These are phyloP conservation scores for Trichosporon asahii DNA, from an alignment of 1,284 basidiomycete genomes.

Conservation along the genomic window DNA sequence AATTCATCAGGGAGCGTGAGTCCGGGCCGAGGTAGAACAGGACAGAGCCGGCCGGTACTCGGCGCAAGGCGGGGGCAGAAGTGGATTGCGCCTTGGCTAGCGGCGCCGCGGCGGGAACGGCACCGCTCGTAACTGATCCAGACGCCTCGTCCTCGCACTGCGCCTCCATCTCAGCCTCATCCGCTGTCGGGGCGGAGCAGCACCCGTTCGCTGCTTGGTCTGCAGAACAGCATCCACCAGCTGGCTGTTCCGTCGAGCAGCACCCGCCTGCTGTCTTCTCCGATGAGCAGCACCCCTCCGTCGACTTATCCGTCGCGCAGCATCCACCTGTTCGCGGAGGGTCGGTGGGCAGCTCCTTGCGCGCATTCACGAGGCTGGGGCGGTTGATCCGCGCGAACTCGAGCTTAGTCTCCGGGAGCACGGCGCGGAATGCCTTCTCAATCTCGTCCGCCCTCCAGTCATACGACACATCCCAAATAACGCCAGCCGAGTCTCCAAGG, in stretches of 20 bases:
- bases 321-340: not conserved
- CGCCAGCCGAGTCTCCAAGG: conserved; percentile 24
- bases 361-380: conserved; percentile 18
- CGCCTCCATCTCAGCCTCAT: not conserved
- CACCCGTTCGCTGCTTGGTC: not conserved
- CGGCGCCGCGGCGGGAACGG: not conserved
- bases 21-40: conserved; percentile 84
- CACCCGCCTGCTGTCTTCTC: not conserved
- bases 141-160: not conserved
- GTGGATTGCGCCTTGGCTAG: conserved; percentile 11
- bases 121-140: conserved; percentile 5
- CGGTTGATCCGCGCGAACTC: conserved; percentile 38
- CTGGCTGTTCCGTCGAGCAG: not conserved
- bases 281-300: not conserved
- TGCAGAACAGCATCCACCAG: not conserved
- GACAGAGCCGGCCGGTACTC: conserved; percentile 43
- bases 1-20: conserved; percentile 74
- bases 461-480: conserved; percentile 79
- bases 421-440: conserved; percentile 25
- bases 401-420: conserved; percentile 23
- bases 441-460: conserved; percentile 56
- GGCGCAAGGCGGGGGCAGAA: conserved; percentile 41
- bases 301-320: not conserved
- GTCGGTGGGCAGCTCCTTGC: not conserved
- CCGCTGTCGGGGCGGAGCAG: not conserved